These are phyloP conservation scores for Metschnikowia cubensis DNA, from an alignment of 805 yeast genomes.

Conservation along the genomic window DNA sequence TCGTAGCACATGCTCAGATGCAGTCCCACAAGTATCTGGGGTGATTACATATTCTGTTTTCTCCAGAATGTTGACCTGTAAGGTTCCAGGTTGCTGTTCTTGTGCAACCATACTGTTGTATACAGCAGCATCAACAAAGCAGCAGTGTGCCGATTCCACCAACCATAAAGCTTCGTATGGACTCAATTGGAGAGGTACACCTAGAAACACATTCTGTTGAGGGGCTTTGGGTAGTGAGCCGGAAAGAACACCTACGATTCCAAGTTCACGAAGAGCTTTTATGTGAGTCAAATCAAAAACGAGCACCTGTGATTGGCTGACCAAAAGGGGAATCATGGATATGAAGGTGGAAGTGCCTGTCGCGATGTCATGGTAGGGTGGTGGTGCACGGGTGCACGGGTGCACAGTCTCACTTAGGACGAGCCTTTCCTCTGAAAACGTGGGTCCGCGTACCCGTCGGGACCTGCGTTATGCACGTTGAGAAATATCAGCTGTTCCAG, in stretches of 20 bases:
- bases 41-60: conserved; percentile 12
- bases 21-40: conserved; percentile 5
- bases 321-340: conserved; percentile 18
- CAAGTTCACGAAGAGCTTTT: conserved; percentile 51
- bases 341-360: background rate
- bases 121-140: conserved; percentile 39
- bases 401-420: background rate
- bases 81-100: background rate
- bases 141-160: conserved; percentile 38
- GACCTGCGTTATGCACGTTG: background rate
- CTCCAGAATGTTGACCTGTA: conserved; percentile 3
- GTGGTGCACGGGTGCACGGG: background rate
- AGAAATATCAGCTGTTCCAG: background rate
- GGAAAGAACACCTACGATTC: conserved; percentile 69
- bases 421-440: background rate
- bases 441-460: background rate
- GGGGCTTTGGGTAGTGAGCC: conserved; percentile 91
- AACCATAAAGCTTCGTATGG: conserved; percentile 73
- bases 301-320: conserved; percentile 35
- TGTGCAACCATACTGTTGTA: conserved; percentile 20
- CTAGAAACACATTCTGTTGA: conserved; percentile 85
- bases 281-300: conserved; percentile 58
- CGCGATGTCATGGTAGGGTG: background rate
- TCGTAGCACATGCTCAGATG: background rate
- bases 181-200: conserved; percentile 73